Base-by-base conservation (phyloP, 257 asterid species). In the Solanum sejunctum region DNA sequence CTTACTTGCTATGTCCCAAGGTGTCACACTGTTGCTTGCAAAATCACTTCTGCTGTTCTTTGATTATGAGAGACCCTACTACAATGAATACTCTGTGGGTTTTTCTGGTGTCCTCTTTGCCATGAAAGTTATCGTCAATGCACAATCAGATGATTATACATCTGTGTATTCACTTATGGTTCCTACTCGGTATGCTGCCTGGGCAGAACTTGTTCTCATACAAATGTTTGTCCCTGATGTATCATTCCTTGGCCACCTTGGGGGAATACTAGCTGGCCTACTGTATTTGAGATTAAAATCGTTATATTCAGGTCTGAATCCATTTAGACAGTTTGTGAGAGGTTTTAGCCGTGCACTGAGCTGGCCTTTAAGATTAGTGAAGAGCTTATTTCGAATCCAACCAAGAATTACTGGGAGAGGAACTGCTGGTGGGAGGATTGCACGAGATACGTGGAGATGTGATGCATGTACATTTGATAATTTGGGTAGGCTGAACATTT, bases 81-180 rank as follows among this genome's bases (percentile, higher is more conserved):
- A 94, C 91, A 85, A 91, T 21, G 98, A 96, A 86, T 94, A 93
- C 67, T 87, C 93, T 32, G 98, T 88, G 73, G 99, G 99, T 21
- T 96, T 96, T 85, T 96, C 99, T 3, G 99, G 98, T 49, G 98
- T 96, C 51, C 98, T 96, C 81, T 96, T 96, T 52, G 98, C 96
- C n/a, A 93, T 96, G 99, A 96, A 96, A 90, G 98, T 96, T 13
- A 87, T 96, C 36, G 91, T 93, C 13, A 89, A 96, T 64, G 90
- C 97, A 84, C 95, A 87, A 83, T 90, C 95, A 9, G 97, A 91
- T 85, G 86, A 90, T 69, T 93, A 92, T 84, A 88, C 98, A 6
- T 84, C 90, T 39, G 95, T 94, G 85, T 90, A 96, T 3, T 98
- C 98, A 32, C 36, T 96, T 12, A 45, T 90, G 92, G 92, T 96